Conservation (phyloP, 1,139 yeast species). For the Taphrina pruni region DNA sequence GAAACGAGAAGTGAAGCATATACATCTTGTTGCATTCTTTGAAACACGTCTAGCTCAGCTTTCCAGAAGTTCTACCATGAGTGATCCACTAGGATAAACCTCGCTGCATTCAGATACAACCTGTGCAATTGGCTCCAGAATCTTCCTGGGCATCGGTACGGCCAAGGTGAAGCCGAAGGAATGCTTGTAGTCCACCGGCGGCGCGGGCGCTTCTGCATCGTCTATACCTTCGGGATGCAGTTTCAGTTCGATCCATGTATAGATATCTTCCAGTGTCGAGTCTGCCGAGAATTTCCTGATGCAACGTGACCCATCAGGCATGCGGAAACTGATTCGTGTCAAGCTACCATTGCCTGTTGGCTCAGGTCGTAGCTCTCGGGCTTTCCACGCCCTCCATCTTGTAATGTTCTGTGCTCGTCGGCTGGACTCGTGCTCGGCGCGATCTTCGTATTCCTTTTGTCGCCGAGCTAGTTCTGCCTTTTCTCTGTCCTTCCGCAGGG, state of each 20-base stretch:
- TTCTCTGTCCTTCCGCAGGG: constrained; percentile 64
- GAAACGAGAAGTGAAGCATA: too few relatives aligned
- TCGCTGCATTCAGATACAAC: constrained; percentile 56
- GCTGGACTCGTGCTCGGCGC: constrained; percentile 46
- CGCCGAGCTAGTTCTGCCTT: constrained; percentile 53
- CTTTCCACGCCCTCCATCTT: constrained; percentile 59
- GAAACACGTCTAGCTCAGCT: constrained; percentile 44
- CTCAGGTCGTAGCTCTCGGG: constrained; percentile 54
- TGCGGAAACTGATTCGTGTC: constrained; percentile 59
- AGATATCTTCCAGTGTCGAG: constrained; percentile 63
- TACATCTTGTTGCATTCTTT: not conserved
- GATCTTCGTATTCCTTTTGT: constrained; percentile 49
- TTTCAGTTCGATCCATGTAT: constrained; percentile 58
- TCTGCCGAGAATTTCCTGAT: constrained; percentile 61
- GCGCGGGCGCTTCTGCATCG: constrained; percentile 44
- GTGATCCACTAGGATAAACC: constrained; percentile 67
- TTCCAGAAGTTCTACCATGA: constrained; percentile 59
- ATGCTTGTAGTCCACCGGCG: constrained; percentile 57
- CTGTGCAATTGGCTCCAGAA: constrained; percentile 52
- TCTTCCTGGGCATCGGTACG: constrained; percentile 65
- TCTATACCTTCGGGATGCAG: constrained; percentile 53
- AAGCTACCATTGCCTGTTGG: constrained; percentile 46
- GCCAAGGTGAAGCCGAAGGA: constrained; percentile 57
- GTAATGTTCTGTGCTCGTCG: constrained; percentile 41
- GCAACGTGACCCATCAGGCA: constrained; percentile 66